Evolutionary conservation across 306 rosid genomes (phyloP).

Genomic region (Prunus mira): DNA sequence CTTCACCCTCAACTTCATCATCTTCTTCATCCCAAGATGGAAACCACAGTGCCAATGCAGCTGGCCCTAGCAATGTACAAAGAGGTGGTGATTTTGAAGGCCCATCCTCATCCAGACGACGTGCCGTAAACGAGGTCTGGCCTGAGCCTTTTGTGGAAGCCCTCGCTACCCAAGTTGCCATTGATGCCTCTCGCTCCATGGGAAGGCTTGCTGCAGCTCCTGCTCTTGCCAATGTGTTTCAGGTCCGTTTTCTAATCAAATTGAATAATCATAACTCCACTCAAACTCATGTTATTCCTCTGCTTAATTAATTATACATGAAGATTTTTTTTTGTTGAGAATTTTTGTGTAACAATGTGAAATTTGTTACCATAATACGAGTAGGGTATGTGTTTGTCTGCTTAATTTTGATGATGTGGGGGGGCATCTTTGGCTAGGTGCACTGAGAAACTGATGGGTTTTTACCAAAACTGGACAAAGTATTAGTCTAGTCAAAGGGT

Average conservation of each 20-base stretch:
- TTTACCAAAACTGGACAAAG: not conserved
- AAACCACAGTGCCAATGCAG: slow-evolving; percentile 13
- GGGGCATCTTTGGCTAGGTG: not conserved
- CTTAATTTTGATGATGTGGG: not conserved
- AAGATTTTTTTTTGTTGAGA: not conserved
- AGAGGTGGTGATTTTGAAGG: slow-evolving; percentile 33
- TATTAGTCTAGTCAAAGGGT: not conserved
- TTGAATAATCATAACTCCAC: not conserved
- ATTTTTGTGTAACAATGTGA: not conserved
- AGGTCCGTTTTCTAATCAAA: slow-evolving; percentile 38
- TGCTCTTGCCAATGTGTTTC: slow-evolving; percentile 68
- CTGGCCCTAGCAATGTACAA: slow-evolving; percentile 32
- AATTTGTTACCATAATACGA: not conserved
- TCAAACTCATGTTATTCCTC: not conserved
- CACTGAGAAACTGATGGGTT: not conserved
- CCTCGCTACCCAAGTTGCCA: slow-evolving; percentile 68
- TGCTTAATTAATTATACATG: not conserved
- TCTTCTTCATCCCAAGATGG: slow-evolving; percentile 32
- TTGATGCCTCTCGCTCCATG: slow-evolving; percentile 46
- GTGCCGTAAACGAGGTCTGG: slow-evolving; percentile 53
- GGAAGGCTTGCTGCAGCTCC: slow-evolving; percentile 69
- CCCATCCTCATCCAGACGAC: slow-evolving; percentile 77
- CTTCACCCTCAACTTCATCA: slow-evolving; percentile 34
- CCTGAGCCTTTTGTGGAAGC: slow-evolving; percentile 68
- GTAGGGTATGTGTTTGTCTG: too few species aligned